Evolutionary conservation across 2,329 filamentous ascomycete species (phyloP).

Genomic region (Fusarium bulbicola): DNA sequence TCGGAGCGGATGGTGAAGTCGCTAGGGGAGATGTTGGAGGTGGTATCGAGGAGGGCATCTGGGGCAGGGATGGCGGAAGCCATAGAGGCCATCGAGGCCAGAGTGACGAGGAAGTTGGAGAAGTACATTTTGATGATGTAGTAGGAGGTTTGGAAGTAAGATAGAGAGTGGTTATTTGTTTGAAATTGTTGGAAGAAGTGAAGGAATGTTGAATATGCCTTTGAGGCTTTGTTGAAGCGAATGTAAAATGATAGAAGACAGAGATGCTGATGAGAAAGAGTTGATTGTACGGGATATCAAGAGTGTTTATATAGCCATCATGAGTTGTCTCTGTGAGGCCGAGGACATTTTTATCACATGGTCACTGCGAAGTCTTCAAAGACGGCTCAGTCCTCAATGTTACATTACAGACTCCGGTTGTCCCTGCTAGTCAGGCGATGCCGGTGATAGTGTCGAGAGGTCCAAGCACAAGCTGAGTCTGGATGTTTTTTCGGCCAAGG

Average conservation of each 20-base stretch:
- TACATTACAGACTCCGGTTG: not conserved
- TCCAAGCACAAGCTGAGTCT: slow-evolving; percentile 19
- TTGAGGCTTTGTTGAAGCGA: slow-evolving; percentile 24
- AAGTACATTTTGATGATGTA: slow-evolving; percentile 44
- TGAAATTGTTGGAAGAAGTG: not conserved
- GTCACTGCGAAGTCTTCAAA: not conserved
- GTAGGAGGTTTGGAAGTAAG: not conserved
- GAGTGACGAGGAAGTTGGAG: slow-evolving; percentile 39
- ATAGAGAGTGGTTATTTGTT: not conserved
- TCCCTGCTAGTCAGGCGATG: slow-evolving; percentile 11
- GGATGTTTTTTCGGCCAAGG: not conserved
- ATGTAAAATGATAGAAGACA: slow-evolving; percentile 22
- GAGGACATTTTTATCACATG: not conserved
- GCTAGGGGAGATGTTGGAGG: slow-evolving; percentile 22
- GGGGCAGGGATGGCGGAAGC: slow-evolving; percentile 36
- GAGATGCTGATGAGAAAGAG: slow-evolving; percentile 16
- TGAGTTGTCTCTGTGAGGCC: not conserved
- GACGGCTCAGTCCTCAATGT: not conserved
- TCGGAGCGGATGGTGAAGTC: slow-evolving; percentile 27
- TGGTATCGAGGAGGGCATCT: slow-evolving; percentile 46
- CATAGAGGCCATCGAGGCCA: slow-evolving; percentile 42
- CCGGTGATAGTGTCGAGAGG: slow-evolving; percentile 2
- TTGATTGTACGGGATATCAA: slow-evolving; percentile 6
- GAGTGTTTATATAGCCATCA: slow-evolving; percentile 25
- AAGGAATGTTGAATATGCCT: slow-evolving; percentile 11